Evolutionary conservation across 2,329 filamentous ascomycete species (phyloP).

Genomic region (Colletotrichum sp.): DNA sequence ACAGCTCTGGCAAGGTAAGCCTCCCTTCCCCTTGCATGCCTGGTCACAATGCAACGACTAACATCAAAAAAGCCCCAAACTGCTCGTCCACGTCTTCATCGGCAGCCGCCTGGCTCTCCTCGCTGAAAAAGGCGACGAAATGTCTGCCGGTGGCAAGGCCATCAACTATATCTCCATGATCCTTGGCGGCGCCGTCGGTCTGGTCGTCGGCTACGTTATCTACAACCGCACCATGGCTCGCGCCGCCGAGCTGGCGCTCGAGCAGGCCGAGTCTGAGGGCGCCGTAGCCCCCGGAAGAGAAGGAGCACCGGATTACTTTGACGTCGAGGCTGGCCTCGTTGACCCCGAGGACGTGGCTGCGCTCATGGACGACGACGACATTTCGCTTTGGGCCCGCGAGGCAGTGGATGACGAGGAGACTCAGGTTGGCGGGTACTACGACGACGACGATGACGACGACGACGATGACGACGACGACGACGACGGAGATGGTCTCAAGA

Average conservation of each 20-base stretch:
- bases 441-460: conserved; percentile 36
- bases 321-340: conserved; percentile 46
- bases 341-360: conserved; percentile 57
- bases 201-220: conserved; percentile 81
- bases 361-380: conserved; percentile 63
- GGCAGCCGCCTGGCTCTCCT: conserved; percentile 82
- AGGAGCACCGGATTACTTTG: conserved; percentile 38
- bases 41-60: background rate
- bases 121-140: conserved; percentile 81
- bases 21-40: background rate
- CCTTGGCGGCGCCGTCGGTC: conserved; percentile 72
- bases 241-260: conserved; percentile 60
- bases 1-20: conserved; percentile 73
- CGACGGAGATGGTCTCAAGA: conserved; percentile 18
- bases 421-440: conserved; percentile 20
- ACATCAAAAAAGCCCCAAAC: conserved; percentile 66
- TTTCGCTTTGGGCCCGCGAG: conserved; percentile 59
- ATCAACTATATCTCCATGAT: conserved; percentile 85
- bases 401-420: conserved; percentile 34
- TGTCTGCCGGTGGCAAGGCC: conserved; percentile 78
- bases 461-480: conserved; percentile 34
- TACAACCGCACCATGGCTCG: conserved; percentile 74
- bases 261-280: conserved; percentile 34
- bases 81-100: conserved; percentile 92
- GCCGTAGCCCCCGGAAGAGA: conserved; percentile 22